Conservation (phyloP, 2,329 filamentous ascomycete genomes). For the Apiospora hydei region DNA sequence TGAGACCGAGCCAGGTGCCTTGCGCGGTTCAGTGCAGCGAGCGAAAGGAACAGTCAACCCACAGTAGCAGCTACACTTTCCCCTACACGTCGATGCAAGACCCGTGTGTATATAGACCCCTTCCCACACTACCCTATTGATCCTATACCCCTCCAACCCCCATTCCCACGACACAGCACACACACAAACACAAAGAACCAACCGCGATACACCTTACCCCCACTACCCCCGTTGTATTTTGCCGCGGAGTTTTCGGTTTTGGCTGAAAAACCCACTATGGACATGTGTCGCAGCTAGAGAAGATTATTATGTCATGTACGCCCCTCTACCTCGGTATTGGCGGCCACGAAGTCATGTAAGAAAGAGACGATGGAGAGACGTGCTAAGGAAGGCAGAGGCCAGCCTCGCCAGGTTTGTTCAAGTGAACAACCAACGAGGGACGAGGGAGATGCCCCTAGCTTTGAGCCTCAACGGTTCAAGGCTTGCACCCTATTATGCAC, state of each 20-base stretch:
- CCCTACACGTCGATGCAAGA: constrained; percentile 33
- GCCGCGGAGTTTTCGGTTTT: constrained; percentile 45
- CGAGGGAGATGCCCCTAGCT: background rate
- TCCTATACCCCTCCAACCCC: constrained; percentile 40
- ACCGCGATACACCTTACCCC: constrained; percentile 30
- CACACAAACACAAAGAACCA: constrained; percentile 32
- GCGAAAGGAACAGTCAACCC: constrained; percentile 31
- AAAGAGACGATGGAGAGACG: constrained; percentile 34
- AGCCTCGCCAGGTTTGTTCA: constrained; percentile 33
- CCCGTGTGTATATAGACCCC: constrained; percentile 43
- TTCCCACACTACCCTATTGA: constrained; percentile 39
- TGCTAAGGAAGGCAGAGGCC: constrained; percentile 29
- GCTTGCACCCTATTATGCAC: background rate
- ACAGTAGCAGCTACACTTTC: constrained; percentile 28
- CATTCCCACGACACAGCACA: constrained; percentile 32
- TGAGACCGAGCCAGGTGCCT: constrained; percentile 37
- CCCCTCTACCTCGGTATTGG: constrained; percentile 34
- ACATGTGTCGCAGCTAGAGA: constrained; percentile 43
- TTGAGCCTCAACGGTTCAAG: background rate
- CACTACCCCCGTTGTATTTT: constrained; percentile 33
- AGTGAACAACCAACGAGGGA: constrained; percentile 35
- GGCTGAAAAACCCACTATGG: constrained; percentile 40
- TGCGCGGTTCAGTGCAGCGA: constrained; percentile 40
- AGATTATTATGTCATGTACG: constrained; percentile 44
- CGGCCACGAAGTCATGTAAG: constrained; percentile 48